Conservation (phyloP, 1,284 basidiomycete genomes). For the Grifola frondosa region DNA sequence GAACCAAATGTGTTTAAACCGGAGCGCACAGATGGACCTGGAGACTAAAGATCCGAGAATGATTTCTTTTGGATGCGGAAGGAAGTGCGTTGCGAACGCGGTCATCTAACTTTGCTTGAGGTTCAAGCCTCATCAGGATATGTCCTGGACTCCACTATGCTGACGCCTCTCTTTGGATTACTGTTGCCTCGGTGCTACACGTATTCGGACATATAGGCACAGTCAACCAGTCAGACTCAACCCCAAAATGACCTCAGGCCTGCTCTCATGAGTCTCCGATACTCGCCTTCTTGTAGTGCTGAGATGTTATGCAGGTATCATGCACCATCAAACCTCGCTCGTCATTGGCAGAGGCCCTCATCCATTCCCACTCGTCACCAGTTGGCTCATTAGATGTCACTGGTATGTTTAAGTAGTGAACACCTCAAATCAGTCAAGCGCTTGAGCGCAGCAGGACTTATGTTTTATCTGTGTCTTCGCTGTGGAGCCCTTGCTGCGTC, state of each 20-base stretch:
- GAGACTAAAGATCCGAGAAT: slow-evolving; percentile 12
- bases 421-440: too few species aligned
- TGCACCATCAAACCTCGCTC: slow-evolving; percentile 10
- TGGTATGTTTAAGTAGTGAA: too few species aligned
- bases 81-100: slow-evolving; percentile 2
- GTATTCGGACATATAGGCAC: slow-evolving; percentile 4
- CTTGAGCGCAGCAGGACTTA: too few species aligned
- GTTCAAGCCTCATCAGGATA: neutral
- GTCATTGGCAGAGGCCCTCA: neutral
- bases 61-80: slow-evolving; percentile 21
- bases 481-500: too few species aligned
- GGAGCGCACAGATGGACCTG: slow-evolving; percentile 14
- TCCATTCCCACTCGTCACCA: neutral
- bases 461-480: too few species aligned
- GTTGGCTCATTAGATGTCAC: too few species aligned
- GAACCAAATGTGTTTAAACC: slow-evolving; percentile 17
- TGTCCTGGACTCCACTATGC: slow-evolving; percentile 15
- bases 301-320: neutral
- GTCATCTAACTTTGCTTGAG: neutral
- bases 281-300: too few species aligned
- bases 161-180: slow-evolving; percentile 2
- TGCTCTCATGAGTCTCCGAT: slow-evolving; percentile 6
- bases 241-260: slow-evolving; percentile 1
- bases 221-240: neutral
- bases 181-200: slow-evolving; percentile 5